Percentiles rank a stretch among this genome's conserved stretches.
Conservation (phyloP, 352 stramenopile genomes). For the Pythium oligandrum region DNA sequence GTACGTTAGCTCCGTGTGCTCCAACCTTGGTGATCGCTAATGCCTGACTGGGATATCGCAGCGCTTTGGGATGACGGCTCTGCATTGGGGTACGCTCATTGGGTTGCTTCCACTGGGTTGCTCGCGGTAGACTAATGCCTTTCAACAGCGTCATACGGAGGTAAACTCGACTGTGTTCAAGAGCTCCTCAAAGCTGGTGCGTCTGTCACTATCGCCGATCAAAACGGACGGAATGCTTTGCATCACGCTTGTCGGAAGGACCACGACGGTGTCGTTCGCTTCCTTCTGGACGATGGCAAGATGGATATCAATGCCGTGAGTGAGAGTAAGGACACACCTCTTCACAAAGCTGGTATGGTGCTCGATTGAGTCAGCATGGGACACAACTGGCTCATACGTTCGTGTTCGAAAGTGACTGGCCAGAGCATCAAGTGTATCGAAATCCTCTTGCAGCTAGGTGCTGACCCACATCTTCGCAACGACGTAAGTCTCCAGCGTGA, state of each 20-base stretch:
- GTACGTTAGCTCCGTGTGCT: slow-evolving; percentile 20
- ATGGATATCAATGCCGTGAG: slow-evolving; percentile 57
- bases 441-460: slow-evolving; percentile 54
- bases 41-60: slow-evolving; percentile 9
- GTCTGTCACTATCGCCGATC: slow-evolving; percentile 28
- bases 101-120: background rate
- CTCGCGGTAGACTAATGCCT: slow-evolving; percentile 1
- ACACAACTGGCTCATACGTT: slow-evolving; percentile 1
- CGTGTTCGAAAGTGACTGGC: slow-evolving; percentile 25
- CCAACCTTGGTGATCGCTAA: background rate
- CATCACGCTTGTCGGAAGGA: slow-evolving; percentile 78
- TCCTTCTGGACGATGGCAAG: slow-evolving; percentile 34
- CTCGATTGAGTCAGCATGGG: too few relatives aligned
- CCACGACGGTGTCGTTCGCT: slow-evolving; percentile 55
- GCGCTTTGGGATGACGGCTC: slow-evolving; percentile 77
- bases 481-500: slow-evolving; percentile 27
- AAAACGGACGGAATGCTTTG: slow-evolving; percentile 62
- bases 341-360: slow-evolving; percentile 70
- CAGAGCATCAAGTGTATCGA: slow-evolving; percentile 55
- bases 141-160: slow-evolving; percentile 45
- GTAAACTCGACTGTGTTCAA: slow-evolving; percentile 45
- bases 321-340: slow-evolving; percentile 67
- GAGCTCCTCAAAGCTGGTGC: slow-evolving; percentile 50
- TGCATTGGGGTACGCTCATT: slow-evolving; percentile 59
- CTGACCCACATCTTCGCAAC: slow-evolving; percentile 53